Percentiles rank a stretch among this genome's conserved stretches.
phyloP scores from a whole-genome alignment of 192 early-diverging fungal genomes.

The Glomus cerebriforme region DNA sequence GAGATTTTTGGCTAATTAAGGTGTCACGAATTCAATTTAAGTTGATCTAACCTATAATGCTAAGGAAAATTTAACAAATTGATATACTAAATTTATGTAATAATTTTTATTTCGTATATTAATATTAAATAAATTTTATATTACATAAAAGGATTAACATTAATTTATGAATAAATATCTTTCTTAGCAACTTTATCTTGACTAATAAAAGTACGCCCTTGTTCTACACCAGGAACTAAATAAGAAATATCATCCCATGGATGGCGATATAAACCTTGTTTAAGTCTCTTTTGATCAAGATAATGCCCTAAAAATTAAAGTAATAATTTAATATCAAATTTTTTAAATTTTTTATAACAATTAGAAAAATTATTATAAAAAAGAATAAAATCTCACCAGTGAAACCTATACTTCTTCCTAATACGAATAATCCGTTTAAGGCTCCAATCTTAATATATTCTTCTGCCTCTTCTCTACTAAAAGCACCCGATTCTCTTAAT shows the following conservation, averaged over 20 bases:
- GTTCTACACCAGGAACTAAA: conserved; percentile 58
- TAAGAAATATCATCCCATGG: conserved; percentile 98
- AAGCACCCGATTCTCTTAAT: conserved; percentile 88
- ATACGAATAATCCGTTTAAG: conserved; percentile 95
- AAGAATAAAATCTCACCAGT: conserved; percentile 51
- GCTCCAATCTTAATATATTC: conserved; percentile 96
- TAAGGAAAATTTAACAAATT: too few species aligned
- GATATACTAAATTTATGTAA: too few species aligned
- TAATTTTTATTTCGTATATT: too few species aligned
- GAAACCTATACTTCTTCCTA: conserved; percentile 94
- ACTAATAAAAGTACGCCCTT: conserved; percentile 44
- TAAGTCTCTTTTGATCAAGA: conserved; percentile 96
- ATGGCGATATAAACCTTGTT: conserved; percentile 98
- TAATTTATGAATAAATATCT: background rate
- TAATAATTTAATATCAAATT: background rate
- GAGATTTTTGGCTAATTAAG: too few species aligned
- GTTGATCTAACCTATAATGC: too few species aligned
- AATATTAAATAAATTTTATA: too few species aligned
- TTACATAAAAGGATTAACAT: too few species aligned
- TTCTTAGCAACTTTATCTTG: conserved; percentile 31
- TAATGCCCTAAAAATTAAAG: conserved; percentile 69
- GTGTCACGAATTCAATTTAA: too few species aligned
- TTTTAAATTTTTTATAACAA: background rate
- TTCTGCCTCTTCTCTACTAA: conserved; percentile 91
- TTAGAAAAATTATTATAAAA: background rate